phyloP scores from a whole-genome alignment of 2,329 filamentous ascomycete genomes.

The Chalaropsis ovoidea region DNA sequence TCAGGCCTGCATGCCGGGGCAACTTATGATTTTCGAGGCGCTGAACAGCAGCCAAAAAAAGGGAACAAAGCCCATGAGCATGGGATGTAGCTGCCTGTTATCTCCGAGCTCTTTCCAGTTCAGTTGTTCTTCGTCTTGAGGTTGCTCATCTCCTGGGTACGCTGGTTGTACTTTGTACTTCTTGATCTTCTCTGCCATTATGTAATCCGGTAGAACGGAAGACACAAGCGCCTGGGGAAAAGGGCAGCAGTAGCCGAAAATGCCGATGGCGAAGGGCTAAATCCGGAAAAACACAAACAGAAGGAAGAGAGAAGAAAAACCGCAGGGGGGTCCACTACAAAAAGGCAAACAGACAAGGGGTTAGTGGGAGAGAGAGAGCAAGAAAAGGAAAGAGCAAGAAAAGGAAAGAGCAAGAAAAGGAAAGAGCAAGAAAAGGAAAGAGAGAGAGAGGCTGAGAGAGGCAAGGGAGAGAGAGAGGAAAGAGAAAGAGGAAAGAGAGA shows the following conservation, averaged over 20 bases:
- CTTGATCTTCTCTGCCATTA: slow-evolving; percentile 9
- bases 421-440: background rate
- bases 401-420: too few species aligned
- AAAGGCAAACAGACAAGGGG: background rate
- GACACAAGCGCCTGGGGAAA: slow-evolving; percentile 16
- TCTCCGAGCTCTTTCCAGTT: background rate
- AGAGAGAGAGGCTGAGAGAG: background rate
- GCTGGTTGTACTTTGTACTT: background rate
- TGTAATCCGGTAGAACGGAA: slow-evolving; percentile 25
- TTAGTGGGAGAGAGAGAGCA: too few species aligned
- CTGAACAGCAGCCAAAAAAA: background rate
- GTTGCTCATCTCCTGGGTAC: background rate
- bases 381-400: too few species aligned
- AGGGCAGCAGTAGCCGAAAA: slow-evolving; percentile 25
- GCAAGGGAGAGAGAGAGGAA: too few species aligned
- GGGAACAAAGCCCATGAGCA: background rate
- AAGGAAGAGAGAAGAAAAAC: background rate
- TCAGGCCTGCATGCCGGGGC: background rate
- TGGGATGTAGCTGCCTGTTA: background rate
- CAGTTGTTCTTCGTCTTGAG: background rate
- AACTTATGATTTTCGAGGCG: background rate
- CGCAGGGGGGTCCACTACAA: background rate
- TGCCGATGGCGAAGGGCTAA: slow-evolving; percentile 23
- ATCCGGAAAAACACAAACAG: background rate
- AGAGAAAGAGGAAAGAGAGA: too few species aligned